A percentile compares a stretch with the other conserved stretches of the same genome.
phyloP scores from a whole-genome alignment of 768 basidiomycete species.

The Xerocomus spinulosus region DNA sequence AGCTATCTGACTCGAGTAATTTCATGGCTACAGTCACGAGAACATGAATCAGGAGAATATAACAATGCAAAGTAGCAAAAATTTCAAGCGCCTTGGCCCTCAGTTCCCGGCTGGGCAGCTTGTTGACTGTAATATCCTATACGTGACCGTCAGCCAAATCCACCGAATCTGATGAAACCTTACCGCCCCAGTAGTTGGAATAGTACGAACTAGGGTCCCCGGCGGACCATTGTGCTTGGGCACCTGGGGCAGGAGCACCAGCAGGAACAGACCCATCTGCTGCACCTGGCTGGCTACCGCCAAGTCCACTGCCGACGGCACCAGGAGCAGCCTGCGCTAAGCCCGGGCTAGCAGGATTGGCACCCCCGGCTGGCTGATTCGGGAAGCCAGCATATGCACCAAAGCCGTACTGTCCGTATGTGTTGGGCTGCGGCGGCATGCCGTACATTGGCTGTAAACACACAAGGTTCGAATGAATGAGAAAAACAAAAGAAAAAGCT shows the following conservation, averaged over 20 bases:
- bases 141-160: constrained; percentile 14
- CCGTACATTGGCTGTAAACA: constrained; percentile 75
- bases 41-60: constrained; percentile 26
- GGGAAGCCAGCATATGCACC: constrained; percentile 71
- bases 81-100: constrained; percentile 42
- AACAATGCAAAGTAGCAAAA: constrained; percentile 22
- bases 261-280: constrained; percentile 48
- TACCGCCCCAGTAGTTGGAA: constrained; percentile 82
- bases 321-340: constrained; percentile 56
- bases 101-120: constrained; percentile 53
- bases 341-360: constrained; percentile 38
- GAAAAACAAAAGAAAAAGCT: background rate
- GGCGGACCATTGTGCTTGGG: constrained; percentile 73
- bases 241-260: constrained; percentile 48
- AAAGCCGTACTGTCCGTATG: constrained; percentile 74
- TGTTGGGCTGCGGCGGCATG: constrained; percentile 78
- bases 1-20: constrained; percentile 18
- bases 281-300: constrained; percentile 53
- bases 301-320: constrained; percentile 50
- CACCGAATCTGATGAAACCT: constrained; percentile 19
- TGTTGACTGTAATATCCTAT: constrained; percentile 82
- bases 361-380: constrained; percentile 50
- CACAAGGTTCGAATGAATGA: background rate
- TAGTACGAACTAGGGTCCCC: constrained; percentile 74
- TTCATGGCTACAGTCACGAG: constrained; percentile 33